These are phyloP conservation scores for Sporothrix pseudoabietina DNA, from an alignment of 2,329 filamentous ascomycete species.

Conservation along the genomic window DNA sequence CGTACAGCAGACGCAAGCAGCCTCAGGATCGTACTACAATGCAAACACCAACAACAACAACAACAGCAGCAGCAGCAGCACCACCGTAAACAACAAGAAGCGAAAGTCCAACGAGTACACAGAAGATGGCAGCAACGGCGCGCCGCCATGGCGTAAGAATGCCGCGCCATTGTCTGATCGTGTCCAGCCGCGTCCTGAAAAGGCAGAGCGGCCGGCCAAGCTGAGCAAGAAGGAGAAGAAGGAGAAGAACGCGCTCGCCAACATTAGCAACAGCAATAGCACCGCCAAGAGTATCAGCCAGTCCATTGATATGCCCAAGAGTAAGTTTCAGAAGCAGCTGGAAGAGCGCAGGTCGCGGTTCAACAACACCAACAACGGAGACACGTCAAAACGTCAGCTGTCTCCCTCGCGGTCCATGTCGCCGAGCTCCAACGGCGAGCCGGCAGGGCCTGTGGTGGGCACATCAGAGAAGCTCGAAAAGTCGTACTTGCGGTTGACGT, in stretches of 20 bases:
- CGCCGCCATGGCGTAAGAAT: constrained; percentile 73
- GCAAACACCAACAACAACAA: neutral
- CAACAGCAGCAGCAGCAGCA: constrained; percentile 32
- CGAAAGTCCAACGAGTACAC: constrained; percentile 74
- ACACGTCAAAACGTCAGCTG: neutral
- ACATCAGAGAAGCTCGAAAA: constrained; percentile 86
- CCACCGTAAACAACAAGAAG: constrained; percentile 61
- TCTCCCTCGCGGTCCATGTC: constrained; percentile 51
- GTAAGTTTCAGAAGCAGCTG: constrained; percentile 87
- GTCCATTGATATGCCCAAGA: constrained; percentile 49
- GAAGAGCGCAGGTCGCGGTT: constrained; percentile 91
- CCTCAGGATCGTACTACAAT: constrained; percentile 20
- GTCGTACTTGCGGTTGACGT: constrained; percentile 89
- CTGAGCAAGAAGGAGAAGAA: constrained; percentile 33
- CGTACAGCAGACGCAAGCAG: constrained; percentile 23
- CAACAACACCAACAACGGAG: constrained; percentile 59
- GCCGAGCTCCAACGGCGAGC: constrained; percentile 47
- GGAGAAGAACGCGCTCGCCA: constrained; percentile 19
- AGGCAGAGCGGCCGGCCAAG: constrained; percentile 38
- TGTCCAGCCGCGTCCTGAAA: constrained; percentile 60
- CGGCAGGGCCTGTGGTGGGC: constrained; percentile 77
- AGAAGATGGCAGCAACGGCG: constrained; percentile 47
- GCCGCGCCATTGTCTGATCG: constrained; percentile 69
- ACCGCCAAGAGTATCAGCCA: constrained; percentile 34
- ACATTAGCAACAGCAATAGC: constrained; percentile 3